These are phyloP conservation scores for Trichoderma atroviride DNA, from an alignment of 2,329 filamentous ascomycete species.

Conservation along the genomic window DNA sequence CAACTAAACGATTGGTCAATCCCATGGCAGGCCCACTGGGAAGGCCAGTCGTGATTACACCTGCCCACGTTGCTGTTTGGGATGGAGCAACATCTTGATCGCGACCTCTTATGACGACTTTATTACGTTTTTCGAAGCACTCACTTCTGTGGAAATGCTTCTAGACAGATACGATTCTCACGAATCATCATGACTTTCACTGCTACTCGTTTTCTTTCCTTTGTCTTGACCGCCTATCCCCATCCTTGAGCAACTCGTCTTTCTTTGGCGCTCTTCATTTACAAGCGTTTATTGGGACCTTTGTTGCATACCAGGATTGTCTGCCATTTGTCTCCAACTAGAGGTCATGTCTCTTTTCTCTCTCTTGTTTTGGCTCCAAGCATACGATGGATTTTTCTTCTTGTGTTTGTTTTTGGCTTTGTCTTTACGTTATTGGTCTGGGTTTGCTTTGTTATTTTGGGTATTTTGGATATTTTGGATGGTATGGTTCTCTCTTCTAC, in stretches of 20 bases:
- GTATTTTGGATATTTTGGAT: neutral
- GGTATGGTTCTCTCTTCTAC: neutral
- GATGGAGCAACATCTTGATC: neutral
- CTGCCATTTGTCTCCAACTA: neutral
- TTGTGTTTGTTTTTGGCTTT: neutral
- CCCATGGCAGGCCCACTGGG: neutral
- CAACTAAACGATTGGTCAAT: neutral
- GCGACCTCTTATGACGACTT: neutral
- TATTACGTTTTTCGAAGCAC: neutral
- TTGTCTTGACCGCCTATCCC: neutral
- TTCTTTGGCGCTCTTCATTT: neutral
- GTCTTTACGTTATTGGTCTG: neutral
- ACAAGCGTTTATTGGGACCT: neutral
- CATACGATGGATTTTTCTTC: neutral
- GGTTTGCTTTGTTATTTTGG: neutral
- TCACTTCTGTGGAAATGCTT: neutral
- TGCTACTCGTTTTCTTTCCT: neutral
- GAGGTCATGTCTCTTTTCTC: neutral
- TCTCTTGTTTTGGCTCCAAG: neutral
- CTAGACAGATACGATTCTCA: neutral
- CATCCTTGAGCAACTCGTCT: neutral
- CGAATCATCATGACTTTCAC: conserved; percentile 8
- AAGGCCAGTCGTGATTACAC: neutral
- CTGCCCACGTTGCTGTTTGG: neutral
- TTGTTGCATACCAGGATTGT: neutral